Evolutionary conservation across 257 asterid genomes (phyloP).

Genomic region (Mentha longifolia): DNA sequence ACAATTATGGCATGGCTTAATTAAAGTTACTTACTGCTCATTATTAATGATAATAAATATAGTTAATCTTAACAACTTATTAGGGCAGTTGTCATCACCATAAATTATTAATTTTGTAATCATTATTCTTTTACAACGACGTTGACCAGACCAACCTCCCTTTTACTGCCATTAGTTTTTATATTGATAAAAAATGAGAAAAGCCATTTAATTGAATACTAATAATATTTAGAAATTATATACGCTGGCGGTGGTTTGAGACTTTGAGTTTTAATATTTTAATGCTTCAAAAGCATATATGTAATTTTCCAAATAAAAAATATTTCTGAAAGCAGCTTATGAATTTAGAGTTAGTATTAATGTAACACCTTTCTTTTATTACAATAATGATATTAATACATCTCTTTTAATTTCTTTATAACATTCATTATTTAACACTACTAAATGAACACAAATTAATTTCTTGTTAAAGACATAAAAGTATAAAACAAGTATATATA

Average conservation of each 20-base stretch:
- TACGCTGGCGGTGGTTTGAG: background rate
- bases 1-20: conserved; percentile 33
- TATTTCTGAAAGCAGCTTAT: background rate
- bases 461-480: conserved; percentile 5
- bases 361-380: background rate
- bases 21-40: conserved; percentile 35
- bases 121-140: conserved; percentile 25
- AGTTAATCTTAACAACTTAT: conserved; percentile 33
- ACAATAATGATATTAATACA: background rate
- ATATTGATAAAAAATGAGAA: background rate
- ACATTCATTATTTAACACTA: background rate
- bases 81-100: conserved; percentile 32
- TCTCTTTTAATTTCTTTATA: background rate
- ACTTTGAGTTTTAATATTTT: too few relatives aligned
- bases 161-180: background rate
- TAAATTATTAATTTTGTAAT: conserved; percentile 35
- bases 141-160: conserved; percentile 33
- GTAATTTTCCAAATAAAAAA: background rate
- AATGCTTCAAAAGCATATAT: too few relatives aligned
- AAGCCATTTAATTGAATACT: background rate
- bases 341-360: background rate
- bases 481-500: conserved; percentile 15
- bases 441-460: background rate
- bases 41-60: conserved; percentile 22
- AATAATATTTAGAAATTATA: background rate